Evolutionary conservation across 495 filamentous ascomycete genomes (phyloP).

Genomic region (Lepidopterella palustris): DNA sequence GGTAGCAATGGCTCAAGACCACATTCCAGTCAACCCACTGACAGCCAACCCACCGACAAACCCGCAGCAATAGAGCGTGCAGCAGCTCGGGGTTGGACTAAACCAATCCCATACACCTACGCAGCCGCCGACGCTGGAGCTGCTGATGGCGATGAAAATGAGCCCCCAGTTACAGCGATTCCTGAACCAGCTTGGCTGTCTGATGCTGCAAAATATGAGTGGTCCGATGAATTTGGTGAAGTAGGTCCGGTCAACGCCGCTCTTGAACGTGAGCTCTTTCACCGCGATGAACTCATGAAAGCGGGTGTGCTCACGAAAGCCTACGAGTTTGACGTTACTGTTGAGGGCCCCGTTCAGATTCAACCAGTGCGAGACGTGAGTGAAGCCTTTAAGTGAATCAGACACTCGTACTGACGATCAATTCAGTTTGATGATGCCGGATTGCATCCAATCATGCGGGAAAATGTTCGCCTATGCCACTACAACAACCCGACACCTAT

Average conservation of each 20-base stretch:
- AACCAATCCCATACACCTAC: constrained; percentile 14
- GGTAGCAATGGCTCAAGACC: too few relatives aligned
- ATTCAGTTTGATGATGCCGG: constrained; percentile 54
- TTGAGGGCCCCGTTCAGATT: constrained; percentile 52
- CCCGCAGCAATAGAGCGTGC: not conserved
- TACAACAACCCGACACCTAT: constrained; percentile 73
- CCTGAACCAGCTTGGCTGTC: constrained; percentile 35
- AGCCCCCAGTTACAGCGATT: constrained; percentile 6
- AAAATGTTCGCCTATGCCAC: constrained; percentile 65
- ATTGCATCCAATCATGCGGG: constrained; percentile 73
- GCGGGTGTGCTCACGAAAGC: constrained; percentile 41
- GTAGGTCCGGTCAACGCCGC: constrained; percentile 61
- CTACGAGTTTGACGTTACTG: constrained; percentile 48
- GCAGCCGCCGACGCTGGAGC: not conserved
- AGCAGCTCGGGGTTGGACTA: not conserved
- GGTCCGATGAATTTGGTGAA: constrained; percentile 79
- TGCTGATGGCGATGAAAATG: not conserved
- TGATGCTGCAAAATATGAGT: constrained; percentile 61
- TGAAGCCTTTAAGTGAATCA: not conserved
- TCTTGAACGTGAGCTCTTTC: constrained; percentile 71
- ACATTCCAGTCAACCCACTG: too few relatives aligned
- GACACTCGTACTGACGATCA: not conserved
- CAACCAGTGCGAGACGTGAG: constrained; percentile 46
- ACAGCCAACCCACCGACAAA: not conserved
- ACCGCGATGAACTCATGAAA: constrained; percentile 42